phyloP scores from a whole-genome alignment of 345 rosid species.

The Iberis pinnata region DNA sequence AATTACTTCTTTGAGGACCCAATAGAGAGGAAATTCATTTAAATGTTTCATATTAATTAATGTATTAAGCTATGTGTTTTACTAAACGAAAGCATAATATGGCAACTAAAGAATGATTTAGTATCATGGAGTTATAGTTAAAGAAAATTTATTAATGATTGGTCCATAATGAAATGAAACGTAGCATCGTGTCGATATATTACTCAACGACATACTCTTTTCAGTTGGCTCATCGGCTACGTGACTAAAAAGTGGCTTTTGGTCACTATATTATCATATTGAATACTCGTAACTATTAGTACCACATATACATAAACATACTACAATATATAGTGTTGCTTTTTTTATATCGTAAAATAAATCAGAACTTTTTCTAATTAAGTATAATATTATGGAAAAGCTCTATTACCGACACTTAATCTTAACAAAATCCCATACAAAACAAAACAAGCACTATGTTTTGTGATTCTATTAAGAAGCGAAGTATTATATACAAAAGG shows the following conservation, averaged over 20 bases:
- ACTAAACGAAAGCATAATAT: too few relatives aligned
- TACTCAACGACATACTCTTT: constrained; percentile 19
- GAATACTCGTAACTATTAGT: background rate
- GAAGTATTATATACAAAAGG: too few relatives aligned
- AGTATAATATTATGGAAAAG: background rate
- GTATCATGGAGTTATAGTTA: too few relatives aligned
- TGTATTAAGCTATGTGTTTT: too few relatives aligned
- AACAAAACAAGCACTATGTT: constrained; percentile 18
- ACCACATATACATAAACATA: constrained; percentile 5
- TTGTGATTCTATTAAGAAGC: background rate
- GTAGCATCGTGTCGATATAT: constrained; percentile 22
- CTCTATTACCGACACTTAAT: constrained; percentile 26
- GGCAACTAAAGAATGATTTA: too few relatives aligned
- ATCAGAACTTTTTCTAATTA: background rate
- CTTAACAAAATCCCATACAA: constrained; percentile 12
- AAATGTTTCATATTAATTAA: too few relatives aligned
- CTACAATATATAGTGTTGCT: too few relatives aligned
- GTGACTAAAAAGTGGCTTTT: constrained; percentile 14
- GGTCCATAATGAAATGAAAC: constrained; percentile 15
- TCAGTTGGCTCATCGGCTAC: constrained; percentile 28
- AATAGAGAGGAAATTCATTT: too few relatives aligned
- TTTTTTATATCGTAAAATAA: background rate
- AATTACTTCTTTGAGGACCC: too few relatives aligned
- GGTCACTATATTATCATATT: background rate
- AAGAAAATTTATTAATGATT: constrained; percentile 6